Conservation (phyloP, 768 basidiomycete genomes). For the Podaxis rugospora region DNA sequence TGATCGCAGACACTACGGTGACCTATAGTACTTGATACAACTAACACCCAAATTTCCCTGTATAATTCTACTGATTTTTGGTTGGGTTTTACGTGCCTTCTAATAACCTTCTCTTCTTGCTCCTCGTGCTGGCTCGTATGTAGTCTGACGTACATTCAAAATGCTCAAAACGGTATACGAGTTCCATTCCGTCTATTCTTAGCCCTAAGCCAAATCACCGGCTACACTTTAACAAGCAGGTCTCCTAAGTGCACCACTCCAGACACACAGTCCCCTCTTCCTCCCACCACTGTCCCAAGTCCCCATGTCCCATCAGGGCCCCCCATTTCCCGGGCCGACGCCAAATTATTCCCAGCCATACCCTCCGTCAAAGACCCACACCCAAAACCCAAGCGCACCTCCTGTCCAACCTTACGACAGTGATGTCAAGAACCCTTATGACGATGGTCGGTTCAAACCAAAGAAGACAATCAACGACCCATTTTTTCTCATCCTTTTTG, state of each 20-base stretch:
- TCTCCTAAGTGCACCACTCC: neutral
- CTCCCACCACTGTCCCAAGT: neutral
- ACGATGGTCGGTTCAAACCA: conserved; percentile 60
- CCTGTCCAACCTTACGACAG: conserved; percentile 13
- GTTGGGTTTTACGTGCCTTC: neutral
- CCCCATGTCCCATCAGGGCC: conserved; percentile 21
- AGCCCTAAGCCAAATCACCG: neutral
- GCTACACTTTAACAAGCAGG: neutral
- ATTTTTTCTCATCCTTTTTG: conserved; percentile 64
- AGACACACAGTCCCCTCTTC: neutral
- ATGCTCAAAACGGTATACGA: neutral
- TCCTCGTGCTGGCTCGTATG: neutral
- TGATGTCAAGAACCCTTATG: conserved; percentile 49
- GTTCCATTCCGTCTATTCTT: neutral
- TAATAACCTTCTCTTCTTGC: neutral
- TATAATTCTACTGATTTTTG: neutral
- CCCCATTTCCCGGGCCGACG: conserved; percentile 30
- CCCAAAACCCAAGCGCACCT: conserved; percentile 23
- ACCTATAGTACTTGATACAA: neutral
- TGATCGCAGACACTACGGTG: conserved; percentile 1
- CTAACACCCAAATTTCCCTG: neutral
- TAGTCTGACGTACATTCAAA: neutral
- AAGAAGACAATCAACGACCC: conserved; percentile 72
- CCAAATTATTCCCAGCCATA: too few relatives aligned
- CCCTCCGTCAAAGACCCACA: conserved; percentile 17